Percentiles rank a stretch among this genome's conserved stretches.
These are phyloP conservation scores for Micractinium conductrix DNA, from an alignment of 139 green algal genomes.

Conservation along the genomic window DNA sequence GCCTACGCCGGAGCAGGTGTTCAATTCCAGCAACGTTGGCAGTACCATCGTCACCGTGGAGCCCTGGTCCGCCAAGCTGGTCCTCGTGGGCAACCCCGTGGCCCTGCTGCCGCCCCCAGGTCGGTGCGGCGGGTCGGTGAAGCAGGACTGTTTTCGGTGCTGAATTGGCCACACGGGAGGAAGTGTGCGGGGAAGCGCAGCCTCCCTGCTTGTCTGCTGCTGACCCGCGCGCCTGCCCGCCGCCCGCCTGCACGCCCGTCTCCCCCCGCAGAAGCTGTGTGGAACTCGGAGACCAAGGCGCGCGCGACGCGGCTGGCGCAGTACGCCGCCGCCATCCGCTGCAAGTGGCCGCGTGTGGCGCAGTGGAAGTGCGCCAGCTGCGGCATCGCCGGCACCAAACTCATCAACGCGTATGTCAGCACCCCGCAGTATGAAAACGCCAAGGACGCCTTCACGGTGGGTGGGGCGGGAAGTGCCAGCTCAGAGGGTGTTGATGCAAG, in stretches of 20 bases:
- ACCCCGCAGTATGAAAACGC: neutral
- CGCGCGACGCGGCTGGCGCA: neutral
- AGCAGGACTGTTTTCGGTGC: neutral
- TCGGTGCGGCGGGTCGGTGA: neutral
- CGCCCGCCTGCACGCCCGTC: neutral
- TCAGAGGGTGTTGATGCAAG: too few species aligned
- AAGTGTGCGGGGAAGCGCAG: neutral
- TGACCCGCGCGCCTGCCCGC: too few species aligned
- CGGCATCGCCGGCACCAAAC: neutral
- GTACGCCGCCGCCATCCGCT: neutral
- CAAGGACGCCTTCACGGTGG: slow-evolving; percentile 6
- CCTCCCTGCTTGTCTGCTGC: neutral
- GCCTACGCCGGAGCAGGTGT: neutral
- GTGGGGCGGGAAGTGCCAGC: neutral
- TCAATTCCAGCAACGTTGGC: neutral
- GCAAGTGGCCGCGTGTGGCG: slow-evolving; percentile 14
- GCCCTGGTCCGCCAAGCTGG: neutral
- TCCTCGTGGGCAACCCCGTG: neutral
- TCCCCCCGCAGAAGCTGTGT: neutral
- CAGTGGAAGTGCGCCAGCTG: neutral
- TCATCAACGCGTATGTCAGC: neutral
- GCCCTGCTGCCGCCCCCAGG: neutral
- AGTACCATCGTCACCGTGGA: neutral
- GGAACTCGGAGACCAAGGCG: too few species aligned
- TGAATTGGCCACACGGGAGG: neutral